Base-by-base conservation (phyloP, 495 filamentous ascomycete species). In the Xylaria flabelliformis region DNA sequence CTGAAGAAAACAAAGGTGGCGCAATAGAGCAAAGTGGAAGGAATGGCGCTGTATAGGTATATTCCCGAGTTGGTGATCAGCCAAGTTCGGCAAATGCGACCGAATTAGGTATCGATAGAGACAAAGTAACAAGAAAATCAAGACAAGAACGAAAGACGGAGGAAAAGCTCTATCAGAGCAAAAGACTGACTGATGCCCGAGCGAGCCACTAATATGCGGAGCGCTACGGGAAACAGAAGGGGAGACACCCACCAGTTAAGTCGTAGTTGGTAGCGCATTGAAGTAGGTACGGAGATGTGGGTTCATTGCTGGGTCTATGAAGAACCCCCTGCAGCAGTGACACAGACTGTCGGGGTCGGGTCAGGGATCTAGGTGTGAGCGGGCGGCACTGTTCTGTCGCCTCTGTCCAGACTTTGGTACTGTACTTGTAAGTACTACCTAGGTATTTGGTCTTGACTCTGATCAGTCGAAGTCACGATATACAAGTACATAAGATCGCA, bases 111-210 rank as follows among this genome's bases (percentile, higher is more conserved):
- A 51, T 64, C 48, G 48, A 61, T 15, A 53, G 50, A 59, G 48
- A 58, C n/a, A 69, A 48, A 41, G 32, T n/a, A 63, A 65, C 66
- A n/a, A 69, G 24, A 59, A 26, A 21, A n/a, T 15, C 10, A 9
- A 32, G 63, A 51, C 17, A 17, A 6, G 36, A 69, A 44, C 32
- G 26, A 68, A 36, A 56, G 24, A 51, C 19, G 65, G 26, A 21
- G 44, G 65, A 67, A 55, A 56, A 56, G 65, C 26, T 56, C 12
- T 56, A 67, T 39, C 41, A 41, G 55, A 67, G 21, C 19, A 32
- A 46, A 58, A 46, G 61, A 55, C 42, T 62, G 59, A 64, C 55
- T 71, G 59, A 64, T 71, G 59, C 55, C 61, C 48, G 44, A 55
- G 48, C 68, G 44, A 55, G 48, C 68, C 34, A 56, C 39, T 46